Conservation (phyloP, 257 asterid species). For the Ilex aquifolium region DNA sequence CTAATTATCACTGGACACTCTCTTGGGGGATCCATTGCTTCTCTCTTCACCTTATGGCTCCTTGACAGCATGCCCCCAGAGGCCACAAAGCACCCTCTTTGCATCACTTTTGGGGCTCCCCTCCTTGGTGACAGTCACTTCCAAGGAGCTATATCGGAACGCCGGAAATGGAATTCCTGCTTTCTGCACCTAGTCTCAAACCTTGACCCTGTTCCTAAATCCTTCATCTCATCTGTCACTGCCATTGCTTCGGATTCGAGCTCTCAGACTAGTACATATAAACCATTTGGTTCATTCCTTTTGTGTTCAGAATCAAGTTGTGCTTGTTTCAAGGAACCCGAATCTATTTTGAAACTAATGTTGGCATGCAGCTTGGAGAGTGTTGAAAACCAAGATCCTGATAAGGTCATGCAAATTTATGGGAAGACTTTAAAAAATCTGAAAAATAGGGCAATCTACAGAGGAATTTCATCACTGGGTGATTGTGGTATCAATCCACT, state of each 20-base stretch:
- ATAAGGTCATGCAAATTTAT: slow-evolving; percentile 4
- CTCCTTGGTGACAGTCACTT: slow-evolving; percentile 23
- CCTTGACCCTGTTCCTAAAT: slow-evolving; percentile 20
- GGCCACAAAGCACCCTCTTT: slow-evolving; percentile 17
- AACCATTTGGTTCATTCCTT: slow-evolving; percentile 23
- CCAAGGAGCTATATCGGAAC: slow-evolving; percentile 22
- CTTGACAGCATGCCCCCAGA: slow-evolving; percentile 14
- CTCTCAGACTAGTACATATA: slow-evolving; percentile 6
- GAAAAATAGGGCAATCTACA: slow-evolving; percentile 6
- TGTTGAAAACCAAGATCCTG: slow-evolving; percentile 9
- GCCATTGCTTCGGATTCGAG: slow-evolving; percentile 1
- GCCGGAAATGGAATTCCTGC: slow-evolving; percentile 23
- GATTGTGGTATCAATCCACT: slow-evolving; percentile 11
- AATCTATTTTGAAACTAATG: slow-evolving; percentile 12
- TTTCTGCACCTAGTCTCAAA: slow-evolving; percentile 22
- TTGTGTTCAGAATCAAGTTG: slow-evolving; percentile 20
- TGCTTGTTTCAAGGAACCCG: slow-evolving; percentile 27
- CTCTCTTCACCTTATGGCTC: slow-evolving; percentile 31
- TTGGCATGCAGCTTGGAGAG: slow-evolving; percentile 3
- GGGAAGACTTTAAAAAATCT: slow-evolving; percentile 12
- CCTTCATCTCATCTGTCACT: slow-evolving; percentile 6
- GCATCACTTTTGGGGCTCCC: slow-evolving; percentile 32
- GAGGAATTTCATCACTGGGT: slow-evolving; percentile 11
- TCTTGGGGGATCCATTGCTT: slow-evolving; percentile 32
- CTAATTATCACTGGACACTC: slow-evolving; percentile 26